Evolutionary conservation across 176 grass and related monocot genomes (phyloP), one percentile per base, ranked within the genome.

Genomic region (Juncus inflexus): DNA sequence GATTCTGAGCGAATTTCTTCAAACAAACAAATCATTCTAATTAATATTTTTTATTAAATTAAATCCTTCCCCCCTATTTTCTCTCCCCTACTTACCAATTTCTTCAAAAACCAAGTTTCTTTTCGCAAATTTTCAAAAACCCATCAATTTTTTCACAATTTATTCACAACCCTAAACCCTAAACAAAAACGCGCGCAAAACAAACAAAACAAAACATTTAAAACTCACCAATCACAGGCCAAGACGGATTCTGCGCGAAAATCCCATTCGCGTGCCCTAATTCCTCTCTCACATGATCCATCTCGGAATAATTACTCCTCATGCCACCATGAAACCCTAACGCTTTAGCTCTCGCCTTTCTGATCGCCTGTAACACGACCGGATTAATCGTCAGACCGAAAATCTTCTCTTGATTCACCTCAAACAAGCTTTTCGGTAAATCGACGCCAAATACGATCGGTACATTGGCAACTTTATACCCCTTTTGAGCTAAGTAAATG

Each of bases 401-500:
- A 58, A 99, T 78, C 80, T 92, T 99, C 15, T 82, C 73, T 58
- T 90, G 76, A 43, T 92, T 77, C 1, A 92, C 80, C 60, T 86
- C 80, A 35, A 92, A 99, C 55, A 99, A 74, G 11, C 58, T 6
- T 78, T 75, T 99, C 12, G 89, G 94, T 79, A 90, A 82, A 62
- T 86, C 35, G 53, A 99, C 58, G n/a, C 83, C 94, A 88, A 99
- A 82, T 49, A 99, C 89, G 73, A 92, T 80, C 2, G 94, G 94
- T 12, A 99, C 65, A 77, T 99, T 99, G 7, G 94, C 94, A 28
- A 92, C 89, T 76, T 99, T 99, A 74, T 92, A 99, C 16, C 94
- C 94, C 42, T 99, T 99, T 62, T 99, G 94, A 53, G 94, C 80
- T 52, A 99, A 83, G 69, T 99, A 99, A 55, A 99, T 99, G 0